These are phyloP conservation scores for Teunomyces lycoperdinae DNA, from an alignment of 805 yeast genomes.

Conservation along the genomic window DNA sequence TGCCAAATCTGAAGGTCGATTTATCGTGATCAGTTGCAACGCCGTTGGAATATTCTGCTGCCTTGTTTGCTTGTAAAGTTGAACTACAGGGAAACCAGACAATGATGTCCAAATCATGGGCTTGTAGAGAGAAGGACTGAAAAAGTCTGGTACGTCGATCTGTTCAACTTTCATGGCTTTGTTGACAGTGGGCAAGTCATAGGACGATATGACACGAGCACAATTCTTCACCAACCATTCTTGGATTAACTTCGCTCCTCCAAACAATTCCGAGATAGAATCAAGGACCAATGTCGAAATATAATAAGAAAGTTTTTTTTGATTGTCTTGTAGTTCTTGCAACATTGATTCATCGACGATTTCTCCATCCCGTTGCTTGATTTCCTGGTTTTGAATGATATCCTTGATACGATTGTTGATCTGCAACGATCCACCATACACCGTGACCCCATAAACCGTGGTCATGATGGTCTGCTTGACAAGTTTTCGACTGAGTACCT, in stretches of 20 bases:
- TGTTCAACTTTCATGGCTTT: not conserved
- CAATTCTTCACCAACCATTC: constrained; percentile 35
- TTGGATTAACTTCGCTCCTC: constrained; percentile 32
- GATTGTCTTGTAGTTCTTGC: not conserved
- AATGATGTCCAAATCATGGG: constrained; percentile 44
- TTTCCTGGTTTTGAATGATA: constrained; percentile 14
- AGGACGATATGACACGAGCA: constrained; percentile 26
- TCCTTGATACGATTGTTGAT: constrained; percentile 23
- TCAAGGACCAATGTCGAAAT: constrained; percentile 20
- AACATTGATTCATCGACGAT: not conserved
- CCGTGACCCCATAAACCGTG: constrained; percentile 43
- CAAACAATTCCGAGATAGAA: constrained; percentile 29
- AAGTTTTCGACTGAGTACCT: constrained; percentile 22
- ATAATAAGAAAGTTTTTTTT: constrained; percentile 10
- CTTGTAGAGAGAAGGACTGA: constrained; percentile 17
- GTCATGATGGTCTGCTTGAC: constrained; percentile 46
- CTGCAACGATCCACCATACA: constrained; percentile 35
- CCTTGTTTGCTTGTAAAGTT: constrained; percentile 24
- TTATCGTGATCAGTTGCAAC: constrained; percentile 21
- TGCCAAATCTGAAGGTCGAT: constrained; percentile 17
- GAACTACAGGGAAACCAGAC: constrained; percentile 42
- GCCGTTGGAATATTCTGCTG: constrained; percentile 15
- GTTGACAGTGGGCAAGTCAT: constrained; percentile 15
- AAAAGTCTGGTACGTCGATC: constrained; percentile 14
- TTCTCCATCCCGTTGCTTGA: constrained; percentile 3